Evolutionary conservation across 1,139 yeast genomes (phyloP).

Genomic region (Pichia sp.): DNA sequence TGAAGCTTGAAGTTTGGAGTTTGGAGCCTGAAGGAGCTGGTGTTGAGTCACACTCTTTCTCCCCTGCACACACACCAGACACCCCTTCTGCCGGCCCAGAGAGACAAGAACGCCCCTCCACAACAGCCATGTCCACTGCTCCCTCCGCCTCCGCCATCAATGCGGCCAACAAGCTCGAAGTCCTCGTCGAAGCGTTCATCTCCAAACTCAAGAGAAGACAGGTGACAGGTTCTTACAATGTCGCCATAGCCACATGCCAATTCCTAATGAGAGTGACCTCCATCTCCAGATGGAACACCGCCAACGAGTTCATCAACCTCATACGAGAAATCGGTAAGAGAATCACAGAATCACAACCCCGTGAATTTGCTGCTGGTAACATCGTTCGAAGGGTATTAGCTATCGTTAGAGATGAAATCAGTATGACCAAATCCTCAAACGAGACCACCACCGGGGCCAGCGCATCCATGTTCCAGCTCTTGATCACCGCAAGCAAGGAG

Average conservation of each 20-base stretch:
- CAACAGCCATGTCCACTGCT: slow-evolving; percentile 1
- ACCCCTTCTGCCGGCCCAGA: too few species aligned
- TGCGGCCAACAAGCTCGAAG: slow-evolving; percentile 32
- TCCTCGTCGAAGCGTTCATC: slow-evolving; percentile 39
- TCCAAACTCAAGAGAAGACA: slow-evolving; percentile 69
- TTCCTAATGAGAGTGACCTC: slow-evolving; percentile 86
- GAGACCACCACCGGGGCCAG: slow-evolving; percentile 52
- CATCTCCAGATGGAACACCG: slow-evolving; percentile 81
- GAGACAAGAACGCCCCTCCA: too few species aligned
- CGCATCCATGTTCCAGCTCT: slow-evolving; percentile 84
- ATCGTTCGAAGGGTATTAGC: slow-evolving; percentile 89
- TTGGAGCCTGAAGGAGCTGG: too few species aligned
- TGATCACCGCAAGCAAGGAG: slow-evolving; percentile 49
- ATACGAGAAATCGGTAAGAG: slow-evolving; percentile 64
- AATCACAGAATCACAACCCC: slow-evolving; percentile 64
- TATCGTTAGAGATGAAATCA: slow-evolving; percentile 82
- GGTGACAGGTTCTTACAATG: slow-evolving; percentile 66
- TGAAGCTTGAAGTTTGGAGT: too few species aligned
- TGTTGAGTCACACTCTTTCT: too few species aligned
- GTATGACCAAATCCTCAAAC: slow-evolving; percentile 26
- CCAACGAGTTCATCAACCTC: slow-evolving; percentile 67
- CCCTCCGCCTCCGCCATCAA: slow-evolving; percentile 31
- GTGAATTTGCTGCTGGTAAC: slow-evolving; percentile 87
- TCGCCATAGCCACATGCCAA: slow-evolving; percentile 87
- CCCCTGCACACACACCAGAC: too few species aligned